A percentile compares a stretch with the other conserved stretches of the same genome.
phyloP scores from a whole-genome alignment of 768 basidiomycete genomes.

The Tylopilus subfusipes region DNA sequence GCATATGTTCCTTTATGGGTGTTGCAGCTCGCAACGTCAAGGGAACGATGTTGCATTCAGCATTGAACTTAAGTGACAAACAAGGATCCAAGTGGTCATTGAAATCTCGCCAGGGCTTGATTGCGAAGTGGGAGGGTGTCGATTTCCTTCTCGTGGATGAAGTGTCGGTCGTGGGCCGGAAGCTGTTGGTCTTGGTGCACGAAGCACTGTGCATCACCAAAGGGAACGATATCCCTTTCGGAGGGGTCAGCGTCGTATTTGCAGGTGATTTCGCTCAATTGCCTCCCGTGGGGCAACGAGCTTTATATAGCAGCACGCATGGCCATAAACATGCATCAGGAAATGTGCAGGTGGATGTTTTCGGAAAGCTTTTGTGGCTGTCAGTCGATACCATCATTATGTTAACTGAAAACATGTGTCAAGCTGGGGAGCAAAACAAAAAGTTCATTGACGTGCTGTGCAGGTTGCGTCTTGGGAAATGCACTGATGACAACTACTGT shows the following conservation, averaged over 20 bases:
- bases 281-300: neutral
- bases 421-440: neutral
- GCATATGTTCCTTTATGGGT: no score
- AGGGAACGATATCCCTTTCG: no score
- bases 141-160: neutral
- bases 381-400: neutral
- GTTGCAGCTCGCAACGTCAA: no score
- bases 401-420: neutral
- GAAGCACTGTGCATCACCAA: neutral
- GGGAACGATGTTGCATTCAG: no score
- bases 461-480: neutral
- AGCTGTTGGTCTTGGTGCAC: neutral
- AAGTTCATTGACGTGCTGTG: neutral
- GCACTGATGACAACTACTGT: neutral
- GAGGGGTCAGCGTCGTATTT: no score
- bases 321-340: no score
- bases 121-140: neutral
- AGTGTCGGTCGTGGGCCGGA: neutral
- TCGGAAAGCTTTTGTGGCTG: neutral
- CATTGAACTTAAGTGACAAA: no score
- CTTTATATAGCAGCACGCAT: neutral
- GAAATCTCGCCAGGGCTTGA: no score
- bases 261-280: neutral
- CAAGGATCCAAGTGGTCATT: no score
- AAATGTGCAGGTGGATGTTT: neutral